Base-by-base conservation (phyloP, 306 rosid genomes). In the Cucumis sativus region DNA sequence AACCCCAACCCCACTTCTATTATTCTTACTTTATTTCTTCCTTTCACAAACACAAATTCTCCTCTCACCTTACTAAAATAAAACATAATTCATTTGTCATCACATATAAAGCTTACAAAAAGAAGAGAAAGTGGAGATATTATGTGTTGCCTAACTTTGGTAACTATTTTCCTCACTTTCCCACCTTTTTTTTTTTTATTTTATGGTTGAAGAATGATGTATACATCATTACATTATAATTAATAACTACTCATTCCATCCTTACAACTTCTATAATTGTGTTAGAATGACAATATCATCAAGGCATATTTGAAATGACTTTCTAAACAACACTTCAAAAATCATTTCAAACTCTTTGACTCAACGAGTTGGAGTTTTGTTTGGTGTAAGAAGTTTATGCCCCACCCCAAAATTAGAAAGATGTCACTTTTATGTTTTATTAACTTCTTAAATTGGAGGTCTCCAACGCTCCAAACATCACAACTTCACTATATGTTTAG, bases 1-100 rank as follows among this genome's bases (percentile, higher is more conserved):
- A 37, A 16, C 72, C 72, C 30, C 65, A 56, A 74, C 66, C 78
- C 54, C 78, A 75, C 66, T 75, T 33, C 61, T 25, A 74, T 28
- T 47, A 52, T 74, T 74, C 41, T 23, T 73, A 4, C 25, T 61
- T 28, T 6, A 16, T 61, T 30, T 28, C 40, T 43, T 43, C 49
- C 49, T 9, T 43, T 43, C 49, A 43, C 49, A 43, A 43, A 43
- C 49, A 43, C 49, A 43, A 43, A 9, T 43, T 43, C 49, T 43
- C 13, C 49, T 43, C 49, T 43, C 49, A 43, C 49, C 49, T 43
- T 39, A n/a, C 49, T 39, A 40, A 68, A 41, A 39, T 39, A 68
- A 41, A 68, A 39, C 18, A n/a, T 20, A 4, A 7, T 43, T 41
- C 16, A 6, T 41, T 68, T 68, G 55, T 41, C 55, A 20, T 43